Evolutionary conservation across 2,329 filamentous ascomycete genomes (phyloP).

Genomic region (Blastomyces silverae): DNA sequence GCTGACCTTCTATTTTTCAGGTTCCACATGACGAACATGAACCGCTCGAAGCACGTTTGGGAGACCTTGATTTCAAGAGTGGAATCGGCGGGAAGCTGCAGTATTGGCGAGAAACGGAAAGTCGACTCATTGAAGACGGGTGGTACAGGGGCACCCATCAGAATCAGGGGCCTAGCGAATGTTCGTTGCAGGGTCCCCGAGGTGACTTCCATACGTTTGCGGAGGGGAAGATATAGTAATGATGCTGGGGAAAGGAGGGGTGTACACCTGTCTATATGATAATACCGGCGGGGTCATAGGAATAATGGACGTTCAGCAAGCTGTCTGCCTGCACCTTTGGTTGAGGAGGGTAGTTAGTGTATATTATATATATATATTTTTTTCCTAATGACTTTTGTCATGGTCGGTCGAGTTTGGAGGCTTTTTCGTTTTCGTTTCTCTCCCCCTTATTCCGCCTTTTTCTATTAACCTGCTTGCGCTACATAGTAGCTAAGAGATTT

Average conservation of each 20-base stretch:
- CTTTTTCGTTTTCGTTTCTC: not conserved
- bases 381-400: not conserved
- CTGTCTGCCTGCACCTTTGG: not conserved
- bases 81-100: conserved; percentile 55
- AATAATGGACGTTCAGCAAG: not conserved
- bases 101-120: conserved; percentile 63
- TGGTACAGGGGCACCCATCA: conserved; percentile 54
- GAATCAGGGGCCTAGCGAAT: conserved; percentile 29
- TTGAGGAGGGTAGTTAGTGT: not conserved
- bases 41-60: conserved; percentile 50
- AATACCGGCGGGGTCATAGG: not conserved
- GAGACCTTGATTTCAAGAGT: conserved; percentile 72
- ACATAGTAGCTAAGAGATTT: not conserved
- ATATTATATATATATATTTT: not conserved
- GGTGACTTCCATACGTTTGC: not conserved
- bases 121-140: conserved; percentile 56
- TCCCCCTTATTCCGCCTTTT: not conserved
- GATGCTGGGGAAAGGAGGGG: not conserved
- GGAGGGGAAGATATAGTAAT: not conserved
- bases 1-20: conserved; percentile 21
- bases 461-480: not conserved
- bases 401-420: not conserved
- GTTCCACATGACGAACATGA: conserved; percentile 31
- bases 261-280: not conserved
- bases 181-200: conserved; percentile 26